Evolutionary conservation across 2,329 filamentous ascomycete genomes (phyloP).

Genomic region (Colletotrichum echinochloae): DNA sequence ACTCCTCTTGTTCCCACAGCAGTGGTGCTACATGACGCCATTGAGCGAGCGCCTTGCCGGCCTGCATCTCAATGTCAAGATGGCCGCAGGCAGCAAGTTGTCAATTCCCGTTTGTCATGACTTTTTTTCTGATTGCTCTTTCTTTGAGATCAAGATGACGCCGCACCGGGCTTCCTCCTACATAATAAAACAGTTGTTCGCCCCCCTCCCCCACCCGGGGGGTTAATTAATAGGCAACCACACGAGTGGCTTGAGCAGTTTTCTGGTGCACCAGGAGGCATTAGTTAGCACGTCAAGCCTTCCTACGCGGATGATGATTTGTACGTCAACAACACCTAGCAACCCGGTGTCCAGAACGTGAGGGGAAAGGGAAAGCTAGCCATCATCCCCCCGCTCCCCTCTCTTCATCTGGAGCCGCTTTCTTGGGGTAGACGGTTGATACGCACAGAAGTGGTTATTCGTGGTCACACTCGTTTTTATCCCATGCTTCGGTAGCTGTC

Average conservation of each 20-base stretch:
- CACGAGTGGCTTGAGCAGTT: not conserved
- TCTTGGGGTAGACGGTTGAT: not conserved
- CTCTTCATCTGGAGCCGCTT: not conserved
- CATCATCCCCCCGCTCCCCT: not conserved
- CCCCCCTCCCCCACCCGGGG: not conserved
- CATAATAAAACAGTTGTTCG: not conserved
- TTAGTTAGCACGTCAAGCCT: not conserved
- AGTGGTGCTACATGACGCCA: constrained; percentile 35
- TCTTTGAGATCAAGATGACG: not conserved
- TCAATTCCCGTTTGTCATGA: not conserved
- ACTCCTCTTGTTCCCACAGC: constrained; percentile 9
- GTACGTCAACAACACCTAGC: constrained; percentile 23
- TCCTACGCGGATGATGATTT: not conserved
- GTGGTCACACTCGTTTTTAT: not conserved
- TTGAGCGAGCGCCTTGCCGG: constrained; percentile 7
- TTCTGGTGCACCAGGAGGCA: not conserved
- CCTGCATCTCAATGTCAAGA: not conserved
- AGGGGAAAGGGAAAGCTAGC: not conserved
- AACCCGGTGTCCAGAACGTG: not conserved
- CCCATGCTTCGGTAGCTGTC: not conserved
- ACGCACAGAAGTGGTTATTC: not conserved
- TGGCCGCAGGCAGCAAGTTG: not conserved
- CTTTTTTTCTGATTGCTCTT: not conserved
- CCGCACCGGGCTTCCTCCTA: not conserved
- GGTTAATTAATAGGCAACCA: not conserved